Conservation (phyloP, 768 basidiomycete genomes). For the Dioszegia hungarica region DNA sequence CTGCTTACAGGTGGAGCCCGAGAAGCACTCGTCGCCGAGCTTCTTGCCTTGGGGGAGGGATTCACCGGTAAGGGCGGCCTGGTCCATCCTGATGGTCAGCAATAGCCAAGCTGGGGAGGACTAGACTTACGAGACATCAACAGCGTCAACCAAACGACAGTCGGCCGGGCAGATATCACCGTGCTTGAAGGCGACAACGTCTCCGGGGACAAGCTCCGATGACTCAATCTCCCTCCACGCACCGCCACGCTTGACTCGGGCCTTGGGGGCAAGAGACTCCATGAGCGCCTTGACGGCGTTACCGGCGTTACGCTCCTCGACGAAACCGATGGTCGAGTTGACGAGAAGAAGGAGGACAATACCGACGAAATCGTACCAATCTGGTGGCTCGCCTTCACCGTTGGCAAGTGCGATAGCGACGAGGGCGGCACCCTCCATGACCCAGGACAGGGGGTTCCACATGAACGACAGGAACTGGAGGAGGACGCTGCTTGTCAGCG, state of each 20-base stretch:
- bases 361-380: conserved; percentile 97
- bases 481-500: conserved; percentile 58
- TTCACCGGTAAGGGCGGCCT: conserved; percentile 96
- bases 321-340: conserved; percentile 97
- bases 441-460: conserved; percentile 99
- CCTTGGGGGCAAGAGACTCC: conserved; percentile 98
- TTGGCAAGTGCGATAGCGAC: conserved; percentile 90
- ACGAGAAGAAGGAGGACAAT: conserved; percentile 84
- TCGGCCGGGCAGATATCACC: conserved; percentile 98
- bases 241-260: conserved; percentile 82
- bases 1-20: conserved; percentile 97
- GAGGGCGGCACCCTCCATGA: conserved; percentile 84
- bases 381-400: conserved; percentile 76
- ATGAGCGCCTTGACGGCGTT: conserved; percentile 99
- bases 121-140: conserved; percentile 74
- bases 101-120: background rate
- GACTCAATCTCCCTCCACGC: conserved; percentile 88
- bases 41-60: conserved; percentile 91
- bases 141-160: conserved; percentile 90
- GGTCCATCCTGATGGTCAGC: conserved; percentile 62
- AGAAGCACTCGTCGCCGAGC: conserved; percentile 93
- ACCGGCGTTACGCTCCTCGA: conserved; percentile 93
- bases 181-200: conserved; percentile 97
- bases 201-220: conserved; percentile 82
- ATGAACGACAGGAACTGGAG: conserved; percentile 96